phyloP scores from a whole-genome alignment of 257 asterid genomes.

The Paulownia fortunei region DNA sequence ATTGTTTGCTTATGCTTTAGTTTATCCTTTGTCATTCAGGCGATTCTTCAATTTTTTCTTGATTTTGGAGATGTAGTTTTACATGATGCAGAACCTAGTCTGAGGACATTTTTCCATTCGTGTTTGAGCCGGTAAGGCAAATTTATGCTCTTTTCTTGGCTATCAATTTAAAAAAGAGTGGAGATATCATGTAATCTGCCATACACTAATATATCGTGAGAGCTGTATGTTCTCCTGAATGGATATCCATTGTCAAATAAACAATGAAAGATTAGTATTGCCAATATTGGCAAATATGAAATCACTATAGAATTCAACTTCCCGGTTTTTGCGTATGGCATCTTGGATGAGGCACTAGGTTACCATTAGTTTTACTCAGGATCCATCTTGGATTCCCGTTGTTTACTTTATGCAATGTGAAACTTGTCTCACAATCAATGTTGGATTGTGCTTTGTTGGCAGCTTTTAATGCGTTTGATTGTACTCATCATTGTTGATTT shows the following conservation, averaged over 20 bases:
- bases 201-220: background rate
- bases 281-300: background rate
- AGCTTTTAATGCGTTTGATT: background rate
- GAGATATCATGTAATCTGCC: slow-evolving; percentile 11
- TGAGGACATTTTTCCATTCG: slow-evolving; percentile 74
- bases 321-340: background rate
- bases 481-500: background rate
- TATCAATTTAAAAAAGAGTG: background rate
- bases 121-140: slow-evolving; percentile 87
- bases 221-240: slow-evolving; percentile 1
- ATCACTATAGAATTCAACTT: background rate
- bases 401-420: slow-evolving; percentile 4
- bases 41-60: slow-evolving; percentile 83
- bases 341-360: slow-evolving; percentile 1
- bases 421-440: background rate
- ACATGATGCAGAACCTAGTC: slow-evolving; percentile 92
- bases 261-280: background rate
- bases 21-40: slow-evolving; percentile 50
- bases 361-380: background rate
- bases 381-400: background rate
- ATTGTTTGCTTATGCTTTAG: slow-evolving; percentile 18
- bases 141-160: slow-evolving; percentile 16
- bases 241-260: slow-evolving; percentile 7
- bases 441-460: background rate
- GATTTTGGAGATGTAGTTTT: slow-evolving; percentile 85